These are phyloP conservation scores for Huntiella moniliformis DNA, from an alignment of 2,329 filamentous ascomycete species.

Conservation along the genomic window DNA sequence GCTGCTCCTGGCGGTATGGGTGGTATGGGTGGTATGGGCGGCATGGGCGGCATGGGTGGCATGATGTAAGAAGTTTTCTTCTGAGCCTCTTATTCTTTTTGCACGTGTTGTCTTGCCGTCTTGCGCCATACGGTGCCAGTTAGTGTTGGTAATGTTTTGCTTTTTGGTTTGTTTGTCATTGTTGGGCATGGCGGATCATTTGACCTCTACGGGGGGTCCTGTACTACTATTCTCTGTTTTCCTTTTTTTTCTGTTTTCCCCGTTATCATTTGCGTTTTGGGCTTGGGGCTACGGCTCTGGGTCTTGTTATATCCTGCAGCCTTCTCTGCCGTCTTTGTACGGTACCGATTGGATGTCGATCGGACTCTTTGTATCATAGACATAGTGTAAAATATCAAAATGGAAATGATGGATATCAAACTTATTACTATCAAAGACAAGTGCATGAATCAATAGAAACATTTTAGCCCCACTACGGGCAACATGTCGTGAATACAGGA, in stretches of 20 bases:
- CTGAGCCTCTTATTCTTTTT: neutral
- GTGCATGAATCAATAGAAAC: too few relatives aligned
- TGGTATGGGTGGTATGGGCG: slow-evolving; percentile 44
- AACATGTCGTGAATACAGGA: too few relatives aligned
- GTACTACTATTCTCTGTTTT: slow-evolving; percentile 1
- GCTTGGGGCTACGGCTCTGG: slow-evolving; percentile 1
- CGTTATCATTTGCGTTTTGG: slow-evolving; percentile 6
- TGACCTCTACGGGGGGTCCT: neutral
- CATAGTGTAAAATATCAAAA: slow-evolving; percentile 11
- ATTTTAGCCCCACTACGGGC: too few relatives aligned
- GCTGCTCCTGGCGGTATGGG: slow-evolving; percentile 44
- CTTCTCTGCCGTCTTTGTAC: neutral
- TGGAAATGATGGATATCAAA: slow-evolving; percentile 1
- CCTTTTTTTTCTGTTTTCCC: slow-evolving; percentile 1
- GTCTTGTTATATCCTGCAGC: neutral
- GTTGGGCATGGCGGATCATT: neutral
- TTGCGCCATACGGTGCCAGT: slow-evolving; percentile 1
- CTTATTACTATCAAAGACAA: neutral
- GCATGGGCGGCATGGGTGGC: slow-evolving; percentile 30
- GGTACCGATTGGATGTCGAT: neutral
- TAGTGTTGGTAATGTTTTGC: neutral
- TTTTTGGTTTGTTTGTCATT: slow-evolving; percentile 2
- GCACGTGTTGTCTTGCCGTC: neutral
- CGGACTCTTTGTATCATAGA: slow-evolving; percentile 9
- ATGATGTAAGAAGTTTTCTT: slow-evolving; percentile 34